Evolutionary conservation across 1,284 basidiomycete species (phyloP), one percentile per base, ranked within the genome.

Genomic region (Sutorius eximius): DNA sequence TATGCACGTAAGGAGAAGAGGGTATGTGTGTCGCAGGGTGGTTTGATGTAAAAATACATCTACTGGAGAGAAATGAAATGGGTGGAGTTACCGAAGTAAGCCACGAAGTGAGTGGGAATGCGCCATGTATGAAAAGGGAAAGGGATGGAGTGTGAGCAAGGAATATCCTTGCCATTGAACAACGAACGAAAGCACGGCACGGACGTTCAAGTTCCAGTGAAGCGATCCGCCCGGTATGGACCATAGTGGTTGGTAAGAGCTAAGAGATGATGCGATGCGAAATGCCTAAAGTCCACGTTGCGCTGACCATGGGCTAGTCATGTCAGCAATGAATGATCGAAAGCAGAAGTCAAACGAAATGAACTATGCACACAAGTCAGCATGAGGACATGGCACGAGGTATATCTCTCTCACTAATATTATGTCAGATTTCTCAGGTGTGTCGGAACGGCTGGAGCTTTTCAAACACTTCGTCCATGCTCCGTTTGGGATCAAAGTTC

Each of bases 381-480:
- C 43, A 34, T 12, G 13, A 16, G 37, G 20, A 48, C 34, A 40
- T 6, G 16, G 16, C 9, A 24, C 15, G 6, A 24, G 10, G 50
- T 2, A 22, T 18, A 15, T n/a, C n/a, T 33, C 40, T 36, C 67
- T 51, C 44, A 68, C 61, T 56, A 53, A 56, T 57, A 42, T 49
- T 49, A 55, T 53, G 49, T 30, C 29, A 49, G 38, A 45, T 51
- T 45, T 43, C n/a, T 73, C 50, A 73, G 24, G 18, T 27, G n/a
- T 68, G 60, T 41, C 71, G 60, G 48, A 72, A 72, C 0, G 71
- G 70, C n/a, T 70, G 61, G 22, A 76, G 61, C 55, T 68, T 75
- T 51, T 76, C 72, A 24, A 75, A 54, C 8, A 72, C 72, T 45
- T 74, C 64, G 34, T 73, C 72, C 71, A 75, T 74, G 54, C 65